Percentiles rank a stretch among this genome's conserved stretches.
phyloP scores from a whole-genome alignment of 129 eudicot genomes.

The Smallanthus sonchifolius region DNA sequence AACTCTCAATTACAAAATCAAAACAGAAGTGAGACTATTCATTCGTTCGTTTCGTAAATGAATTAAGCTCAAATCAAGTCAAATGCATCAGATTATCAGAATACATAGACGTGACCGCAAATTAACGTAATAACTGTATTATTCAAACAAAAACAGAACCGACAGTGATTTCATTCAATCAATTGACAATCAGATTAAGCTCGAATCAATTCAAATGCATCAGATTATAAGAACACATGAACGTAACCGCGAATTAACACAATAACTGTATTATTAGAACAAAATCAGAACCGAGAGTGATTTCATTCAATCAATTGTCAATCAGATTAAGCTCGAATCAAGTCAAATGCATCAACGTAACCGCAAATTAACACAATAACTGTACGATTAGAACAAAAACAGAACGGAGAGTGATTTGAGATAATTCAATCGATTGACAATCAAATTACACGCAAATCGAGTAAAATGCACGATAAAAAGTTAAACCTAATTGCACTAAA shows the following conservation, averaged over 20 bases:
- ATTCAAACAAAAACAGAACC: not conserved
- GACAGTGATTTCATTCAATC: not conserved
- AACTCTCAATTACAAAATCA: not conserved
- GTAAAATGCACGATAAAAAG: not conserved
- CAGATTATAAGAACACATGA: not conserved
- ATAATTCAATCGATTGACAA: not conserved
- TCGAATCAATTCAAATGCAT: too few relatives aligned
- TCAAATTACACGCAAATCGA: not conserved
- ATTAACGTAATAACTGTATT: not conserved
- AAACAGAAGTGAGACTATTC: not conserved
- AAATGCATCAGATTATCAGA: slow-evolving; percentile 5
- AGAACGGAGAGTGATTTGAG: not conserved
- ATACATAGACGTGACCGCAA: not conserved
- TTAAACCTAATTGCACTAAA: not conserved
- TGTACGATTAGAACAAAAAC: not conserved
- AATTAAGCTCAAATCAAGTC: slow-evolving; percentile 8
- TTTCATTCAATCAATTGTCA: not conserved
- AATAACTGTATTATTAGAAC: not conserved
- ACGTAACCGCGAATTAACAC: not conserved
- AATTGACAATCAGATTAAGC: not conserved
- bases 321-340: slow-evolving; percentile 6
- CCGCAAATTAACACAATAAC: not conserved
- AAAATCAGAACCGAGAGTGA: not conserved
- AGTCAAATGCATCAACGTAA: not conserved
- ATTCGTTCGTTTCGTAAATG: not conserved